phyloP scores from a whole-genome alignment of 148 eudicot genomes.

The Cornus kousa region DNA sequence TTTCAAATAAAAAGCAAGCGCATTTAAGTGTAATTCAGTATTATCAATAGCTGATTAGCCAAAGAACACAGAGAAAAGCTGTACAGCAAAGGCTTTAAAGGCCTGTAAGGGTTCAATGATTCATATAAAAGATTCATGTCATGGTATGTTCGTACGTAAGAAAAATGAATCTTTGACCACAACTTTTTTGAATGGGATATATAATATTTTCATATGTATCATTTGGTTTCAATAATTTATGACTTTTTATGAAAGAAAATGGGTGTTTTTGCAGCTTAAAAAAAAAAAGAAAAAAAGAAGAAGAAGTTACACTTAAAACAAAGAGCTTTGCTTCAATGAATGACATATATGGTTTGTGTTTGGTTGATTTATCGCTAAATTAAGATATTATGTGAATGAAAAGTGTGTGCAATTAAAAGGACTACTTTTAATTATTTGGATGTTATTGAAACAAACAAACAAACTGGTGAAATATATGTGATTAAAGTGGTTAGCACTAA shows the following conservation, averaged over 20 bases:
- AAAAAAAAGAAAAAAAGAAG: background rate
- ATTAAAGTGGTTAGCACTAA: background rate
- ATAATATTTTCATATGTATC: too few relatives aligned
- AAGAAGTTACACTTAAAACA: background rate
- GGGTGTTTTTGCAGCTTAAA: background rate
- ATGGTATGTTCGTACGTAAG: background rate
- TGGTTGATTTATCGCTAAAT: background rate
- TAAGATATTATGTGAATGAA: background rate
- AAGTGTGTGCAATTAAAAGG: background rate
- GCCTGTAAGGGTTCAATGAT: background rate
- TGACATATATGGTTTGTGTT: background rate
- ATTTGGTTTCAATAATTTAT: background rate
- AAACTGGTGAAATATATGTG: background rate
- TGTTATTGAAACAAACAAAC: background rate
- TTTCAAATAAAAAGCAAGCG: too few relatives aligned
- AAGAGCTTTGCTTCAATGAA: background rate
- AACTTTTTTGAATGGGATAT: background rate
- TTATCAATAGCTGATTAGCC: too few relatives aligned
- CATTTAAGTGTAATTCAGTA: too few relatives aligned
- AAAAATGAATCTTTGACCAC: constrained; percentile 1
- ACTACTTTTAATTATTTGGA: background rate
- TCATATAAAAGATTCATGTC: background rate
- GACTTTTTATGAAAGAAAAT: background rate
- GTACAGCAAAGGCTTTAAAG: background rate
- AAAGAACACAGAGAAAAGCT: background rate